These are phyloP conservation scores for Parietichytrium sp. DNA, from an alignment of 108 stramenopile genomes.

Conservation along the genomic window DNA sequence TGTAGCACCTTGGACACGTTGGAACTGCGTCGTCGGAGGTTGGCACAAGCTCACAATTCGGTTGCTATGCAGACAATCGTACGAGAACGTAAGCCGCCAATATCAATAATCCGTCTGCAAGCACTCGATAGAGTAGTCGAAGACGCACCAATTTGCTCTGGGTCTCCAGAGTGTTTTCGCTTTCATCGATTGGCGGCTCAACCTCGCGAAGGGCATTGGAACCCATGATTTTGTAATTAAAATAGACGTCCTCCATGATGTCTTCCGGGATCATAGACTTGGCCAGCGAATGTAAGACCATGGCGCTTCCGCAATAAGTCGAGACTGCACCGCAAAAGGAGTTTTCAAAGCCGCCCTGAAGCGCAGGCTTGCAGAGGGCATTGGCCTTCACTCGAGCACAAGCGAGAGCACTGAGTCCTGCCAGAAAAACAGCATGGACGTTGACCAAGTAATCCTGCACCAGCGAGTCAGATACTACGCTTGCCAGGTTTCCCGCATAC, in stretches of 20 bases:
- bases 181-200: background rate
- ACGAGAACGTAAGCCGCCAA: too few relatives aligned
- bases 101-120: too few relatives aligned
- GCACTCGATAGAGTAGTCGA: too few relatives aligned
- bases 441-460: background rate
- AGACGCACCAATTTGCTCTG: too few relatives aligned
- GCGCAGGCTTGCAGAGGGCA: background rate
- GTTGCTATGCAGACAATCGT: too few relatives aligned
- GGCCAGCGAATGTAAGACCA: background rate
- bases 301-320: background rate
- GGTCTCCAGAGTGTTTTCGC: too few relatives aligned
- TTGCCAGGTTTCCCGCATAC: background rate
- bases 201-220: constrained; percentile 22
- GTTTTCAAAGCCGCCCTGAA: background rate
- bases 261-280: background rate
- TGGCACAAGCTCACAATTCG: too few relatives aligned
- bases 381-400: background rate
- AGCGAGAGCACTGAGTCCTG: too few relatives aligned
- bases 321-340: background rate
- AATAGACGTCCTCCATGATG: constrained; percentile 20
- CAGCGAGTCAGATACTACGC: background rate
- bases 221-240: background rate
- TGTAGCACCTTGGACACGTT: too few relatives aligned
- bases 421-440: background rate
- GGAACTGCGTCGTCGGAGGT: too few relatives aligned